Conservation (phyloP, 805 yeast species). For the Saccharomycopsis fermentans region DNA sequence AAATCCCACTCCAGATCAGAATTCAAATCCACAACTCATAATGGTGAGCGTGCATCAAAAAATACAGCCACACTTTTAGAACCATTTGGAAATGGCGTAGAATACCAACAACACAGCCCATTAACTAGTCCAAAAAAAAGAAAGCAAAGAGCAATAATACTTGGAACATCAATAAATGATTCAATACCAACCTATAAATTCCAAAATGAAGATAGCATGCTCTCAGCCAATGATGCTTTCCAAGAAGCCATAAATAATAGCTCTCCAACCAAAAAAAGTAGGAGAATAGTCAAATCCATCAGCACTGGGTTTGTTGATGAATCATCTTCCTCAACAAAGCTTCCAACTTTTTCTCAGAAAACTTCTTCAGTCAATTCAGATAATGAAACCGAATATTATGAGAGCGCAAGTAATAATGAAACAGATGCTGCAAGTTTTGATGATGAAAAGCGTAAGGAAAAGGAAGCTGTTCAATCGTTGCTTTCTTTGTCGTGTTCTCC, state of each 20-base stretch:
- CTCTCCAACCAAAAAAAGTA: slow-evolving; percentile 7
- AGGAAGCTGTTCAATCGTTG: slow-evolving; percentile 18
- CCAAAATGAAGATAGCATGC: slow-evolving; percentile 14
- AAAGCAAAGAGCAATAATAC: slow-evolving; percentile 1
- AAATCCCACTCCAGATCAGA: neutral
- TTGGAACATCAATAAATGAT: neutral
- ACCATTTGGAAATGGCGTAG: slow-evolving; percentile 16
- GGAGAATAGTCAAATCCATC: neutral
- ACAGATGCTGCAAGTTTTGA: neutral
- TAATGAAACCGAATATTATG: neutral
- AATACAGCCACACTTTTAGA: slow-evolving; percentile 9
- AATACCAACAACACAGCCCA: neutral
- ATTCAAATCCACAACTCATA: neutral
- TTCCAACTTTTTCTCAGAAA: neutral
- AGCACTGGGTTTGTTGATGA: neutral
- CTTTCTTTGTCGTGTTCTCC: slow-evolving; percentile 1
- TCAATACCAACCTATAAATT: slow-evolving; percentile 11
- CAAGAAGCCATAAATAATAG: slow-evolving; percentile 12
- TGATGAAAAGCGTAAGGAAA: slow-evolving; percentile 15
- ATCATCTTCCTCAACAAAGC: neutral
- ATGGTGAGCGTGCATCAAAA: neutral
- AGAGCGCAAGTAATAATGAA: neutral
- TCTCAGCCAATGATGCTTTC: slow-evolving; percentile 18
- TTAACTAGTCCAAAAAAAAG: neutral
- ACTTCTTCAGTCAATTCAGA: neutral